Conservation (phyloP, 495 filamentous ascomycete species). For the Penicillium canescens region DNA sequence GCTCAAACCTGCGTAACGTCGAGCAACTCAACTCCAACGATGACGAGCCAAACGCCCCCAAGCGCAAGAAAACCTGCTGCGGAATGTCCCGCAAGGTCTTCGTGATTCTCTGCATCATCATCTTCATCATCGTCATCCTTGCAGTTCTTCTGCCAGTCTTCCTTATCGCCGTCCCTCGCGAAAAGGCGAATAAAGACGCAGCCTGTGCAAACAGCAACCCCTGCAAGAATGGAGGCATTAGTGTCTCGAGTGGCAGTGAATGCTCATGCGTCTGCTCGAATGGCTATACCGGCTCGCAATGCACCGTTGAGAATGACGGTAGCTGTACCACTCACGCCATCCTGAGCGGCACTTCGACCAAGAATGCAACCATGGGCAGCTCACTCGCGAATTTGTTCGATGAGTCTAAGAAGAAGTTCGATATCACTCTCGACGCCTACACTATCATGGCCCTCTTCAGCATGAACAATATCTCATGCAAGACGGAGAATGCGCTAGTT, state of each 20-base stretch:
- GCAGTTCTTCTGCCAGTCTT: conserved; percentile 87
- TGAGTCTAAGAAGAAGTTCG: conserved; percentile 66
- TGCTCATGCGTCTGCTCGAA: conserved; percentile 88
- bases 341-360: conserved; percentile 43
- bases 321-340: conserved; percentile 74
- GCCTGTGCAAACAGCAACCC: conserved; percentile 54
- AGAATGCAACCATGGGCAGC: conserved; percentile 77
- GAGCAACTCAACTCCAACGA: conserved; percentile 27
- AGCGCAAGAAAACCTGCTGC: conserved; percentile 55
- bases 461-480: conserved; percentile 70
- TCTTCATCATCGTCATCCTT: conserved; percentile 76
- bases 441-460: conserved; percentile 76
- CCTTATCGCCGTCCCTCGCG: conserved; percentile 70
- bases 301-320: conserved; percentile 57
- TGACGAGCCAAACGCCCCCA: conserved; percentile 20
- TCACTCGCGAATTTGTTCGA: conserved; percentile 72
- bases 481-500: conserved; percentile 80
- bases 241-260: conserved; percentile 58
- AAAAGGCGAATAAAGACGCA: conserved; percentile 37
- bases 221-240: conserved; percentile 83
- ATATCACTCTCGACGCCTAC: conserved; percentile 66
- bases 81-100: conserved; percentile 84
- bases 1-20: conserved; percentile 37
- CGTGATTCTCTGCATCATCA: conserved; percentile 63
- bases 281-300: conserved; percentile 79